Conservation (phyloP, 1,284 basidiomycete species). For the Ceraceosorus bombacis region DNA sequence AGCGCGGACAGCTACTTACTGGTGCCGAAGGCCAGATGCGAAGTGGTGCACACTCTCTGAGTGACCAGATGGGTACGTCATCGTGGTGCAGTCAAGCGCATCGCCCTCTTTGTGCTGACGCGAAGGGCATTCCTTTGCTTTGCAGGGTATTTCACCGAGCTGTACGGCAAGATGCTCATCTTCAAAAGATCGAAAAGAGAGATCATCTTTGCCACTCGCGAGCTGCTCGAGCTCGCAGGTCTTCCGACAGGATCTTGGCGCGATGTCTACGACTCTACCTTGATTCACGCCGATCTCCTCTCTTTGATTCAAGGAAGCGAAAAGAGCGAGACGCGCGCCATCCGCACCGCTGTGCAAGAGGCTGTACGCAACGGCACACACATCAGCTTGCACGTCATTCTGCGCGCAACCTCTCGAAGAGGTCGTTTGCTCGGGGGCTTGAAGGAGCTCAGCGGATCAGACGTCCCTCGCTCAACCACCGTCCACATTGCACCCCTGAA, state of each 20-base stretch:
- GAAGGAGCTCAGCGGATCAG: neutral
- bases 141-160: slow-evolving; percentile 10
- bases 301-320: slow-evolving; percentile 4
- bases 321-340: slow-evolving; percentile 5
- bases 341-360: slow-evolving; percentile 7
- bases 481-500: slow-evolving; percentile 13
- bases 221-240: slow-evolving; percentile 10
- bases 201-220: slow-evolving; percentile 16
- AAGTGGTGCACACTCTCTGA: slow-evolving; percentile 10
- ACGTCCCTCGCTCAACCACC: slow-evolving; percentile 5
- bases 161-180: slow-evolving; percentile 17
- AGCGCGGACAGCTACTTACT: slow-evolving; percentile 3
- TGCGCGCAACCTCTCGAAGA: neutral
- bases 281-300: slow-evolving; percentile 13
- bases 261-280: slow-evolving; percentile 8
- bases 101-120: neutral
- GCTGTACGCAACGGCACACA: slow-evolving; percentile 3
- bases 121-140: neutral
- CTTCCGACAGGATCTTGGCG: slow-evolving; percentile 3
- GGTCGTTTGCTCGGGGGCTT: neutral
- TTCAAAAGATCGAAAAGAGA: slow-evolving; percentile 18
- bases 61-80: slow-evolving; percentile 15
- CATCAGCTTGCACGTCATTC: slow-evolving; percentile 5
- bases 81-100: neutral
- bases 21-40: slow-evolving; percentile 8